Evolutionary conservation across 495 filamentous ascomycete genomes (phyloP), one percentile per base, ranked within the genome.

Genomic region (Penicillium bialowiezense): DNA sequence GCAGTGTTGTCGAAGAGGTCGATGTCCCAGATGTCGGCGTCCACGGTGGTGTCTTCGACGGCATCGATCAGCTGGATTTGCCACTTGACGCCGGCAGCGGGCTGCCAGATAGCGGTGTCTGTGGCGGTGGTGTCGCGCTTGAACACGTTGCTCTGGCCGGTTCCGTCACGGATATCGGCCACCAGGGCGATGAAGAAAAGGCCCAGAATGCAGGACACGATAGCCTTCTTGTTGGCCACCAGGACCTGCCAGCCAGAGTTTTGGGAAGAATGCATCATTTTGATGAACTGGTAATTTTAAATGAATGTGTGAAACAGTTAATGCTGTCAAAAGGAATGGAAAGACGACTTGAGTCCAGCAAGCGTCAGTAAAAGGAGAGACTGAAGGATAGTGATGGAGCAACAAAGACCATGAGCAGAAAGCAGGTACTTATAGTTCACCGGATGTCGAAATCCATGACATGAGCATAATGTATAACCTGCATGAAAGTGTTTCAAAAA

Each of bases 1-100:
- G 43, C 50, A 7, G 50, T 41, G 32, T 52, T 52, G 15, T 52
- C 50, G 21, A 52, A 52, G 8, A 52, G 36, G 24, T 52, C 50
- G 29, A 52, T 47, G 23, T 52, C 50, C 38, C 38, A 52, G 18
- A 52, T 41, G 12, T 52, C 43, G 7, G 50, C 50, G 2, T 52
- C 36, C 7, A 36, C 29, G 7, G 37, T 35, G 24, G 43, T 48
- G 10, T 47, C 36, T 19, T 52, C 50, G 37, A 52, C 43, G 2
- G 50, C 19, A 14, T 48, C 31, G 6, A 47, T 20, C 4, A 52
- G 40, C n/a, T 52, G 50, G 7, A 52, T 52, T 18, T 52, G 50
- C 50, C 50, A 52, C 21, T 52, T 52, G 43, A 52, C 43, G 14
- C 50, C 50, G 3, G 50, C 35, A 5, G 18, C 15, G 3, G 50